Conservation (phyloP, 257 asterid genomes). For the Solanum appendiculatum region DNA sequence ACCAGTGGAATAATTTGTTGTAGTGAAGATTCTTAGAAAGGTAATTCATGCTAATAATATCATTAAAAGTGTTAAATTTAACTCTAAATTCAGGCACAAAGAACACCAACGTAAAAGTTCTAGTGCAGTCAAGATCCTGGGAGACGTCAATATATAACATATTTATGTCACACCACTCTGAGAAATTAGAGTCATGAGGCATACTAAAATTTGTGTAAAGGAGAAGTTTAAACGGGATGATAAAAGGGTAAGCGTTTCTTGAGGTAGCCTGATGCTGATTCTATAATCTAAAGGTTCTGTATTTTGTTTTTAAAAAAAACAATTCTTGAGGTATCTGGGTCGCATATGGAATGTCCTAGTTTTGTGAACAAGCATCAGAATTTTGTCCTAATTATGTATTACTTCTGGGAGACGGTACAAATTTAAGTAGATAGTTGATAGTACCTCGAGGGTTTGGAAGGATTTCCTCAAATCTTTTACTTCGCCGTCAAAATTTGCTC, state of each 20-base stretch:
- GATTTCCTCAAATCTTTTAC: slow-evolving; percentile 67
- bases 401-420: neutral
- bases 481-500: slow-evolving; percentile 89
- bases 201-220: neutral
- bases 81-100: neutral
- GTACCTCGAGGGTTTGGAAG: slow-evolving; percentile 84
- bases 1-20: neutral
- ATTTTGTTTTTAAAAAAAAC: neutral
- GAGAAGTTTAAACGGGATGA: neutral
- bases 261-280: neutral
- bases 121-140: neutral
- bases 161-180: neutral
- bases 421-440: neutral
- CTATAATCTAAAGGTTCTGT: neutral
- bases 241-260: neutral
- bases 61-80: neutral
- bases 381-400: neutral
- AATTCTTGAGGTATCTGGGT: neutral
- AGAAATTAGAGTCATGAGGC: neutral
- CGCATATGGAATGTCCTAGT: neutral
- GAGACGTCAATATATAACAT: neutral
- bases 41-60: neutral
- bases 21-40: neutral
- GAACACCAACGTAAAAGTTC: neutral
- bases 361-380: neutral